Evolutionary conservation across 768 basidiomycete species (phyloP), one percentile per base, ranked within the genome.

Genomic region (Punctularia strigosozonata): DNA sequence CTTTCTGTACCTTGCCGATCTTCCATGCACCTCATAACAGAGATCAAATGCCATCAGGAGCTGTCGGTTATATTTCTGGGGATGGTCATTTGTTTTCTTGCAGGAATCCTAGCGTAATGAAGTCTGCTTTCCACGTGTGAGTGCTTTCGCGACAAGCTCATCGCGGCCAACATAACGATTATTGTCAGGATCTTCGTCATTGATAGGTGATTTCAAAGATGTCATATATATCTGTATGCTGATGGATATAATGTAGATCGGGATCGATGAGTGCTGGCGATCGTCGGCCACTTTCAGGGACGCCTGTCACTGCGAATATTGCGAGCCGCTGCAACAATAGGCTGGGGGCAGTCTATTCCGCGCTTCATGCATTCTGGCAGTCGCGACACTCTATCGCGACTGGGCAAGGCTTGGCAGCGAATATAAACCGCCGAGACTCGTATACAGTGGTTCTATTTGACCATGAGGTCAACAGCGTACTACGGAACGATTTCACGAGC

Each of bases 61-160:
- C 59, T 1, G n/a, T 54, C 2, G 67, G 74, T 4, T 69, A 79
- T 45, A 43, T 73, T 30, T 77, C 75, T 3, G 57, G 55, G 17
- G 76, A 78, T 36, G 76, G 77, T 0, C 77, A 78, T 49, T 45
- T 60, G 8, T 78, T 73, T 41, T 21, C 50, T 1, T 78, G 76
- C 55, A 60, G 59, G 38, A 73, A 77, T 44, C 77, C 77, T 1
- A 59, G 58, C 1, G 57, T 66, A 6, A 50, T 70, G 52, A 68
- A 66, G 15, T 73, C 69, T 45, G 62, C 76, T 0, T 77, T 68
- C 55, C 75, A 79, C 50, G 73, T 79, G 73, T 77, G 50, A 42
- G 74, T 62, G 2, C 4, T 34, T 12, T n/a, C 31, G n/a, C 21
- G 36, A 12, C 25, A 4, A 3, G 30, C 18, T 43, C 23, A 17